Evolutionary conservation across 139 green algal species (phyloP).

Genomic region (Chlorella sp.): DNA sequence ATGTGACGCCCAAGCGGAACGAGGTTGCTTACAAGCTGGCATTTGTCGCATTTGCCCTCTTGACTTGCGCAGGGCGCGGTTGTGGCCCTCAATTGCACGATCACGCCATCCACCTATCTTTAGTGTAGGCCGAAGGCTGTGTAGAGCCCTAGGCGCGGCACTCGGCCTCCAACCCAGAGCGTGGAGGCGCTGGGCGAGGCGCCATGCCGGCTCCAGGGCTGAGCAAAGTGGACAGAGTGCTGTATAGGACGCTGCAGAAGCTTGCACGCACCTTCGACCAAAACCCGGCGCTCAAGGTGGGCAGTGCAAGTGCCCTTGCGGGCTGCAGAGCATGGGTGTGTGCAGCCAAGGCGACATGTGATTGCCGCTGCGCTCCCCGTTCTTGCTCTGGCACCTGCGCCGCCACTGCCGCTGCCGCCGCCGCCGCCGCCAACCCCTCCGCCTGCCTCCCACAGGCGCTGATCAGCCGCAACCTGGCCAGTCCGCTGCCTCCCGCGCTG

Average conservation of each 20-base stretch:
- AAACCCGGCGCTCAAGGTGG: background rate
- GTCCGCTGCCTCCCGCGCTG: conserved; percentile 5
- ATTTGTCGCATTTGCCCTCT: too few species aligned
- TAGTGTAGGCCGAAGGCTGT: too few species aligned
- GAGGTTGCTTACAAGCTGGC: too few species aligned
- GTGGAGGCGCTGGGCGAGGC: too few species aligned
- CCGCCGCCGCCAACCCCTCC: background rate
- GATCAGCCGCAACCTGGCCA: conserved; percentile 11
- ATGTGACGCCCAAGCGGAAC: too few species aligned
- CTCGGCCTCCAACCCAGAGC: too few species aligned
- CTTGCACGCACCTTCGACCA: background rate
- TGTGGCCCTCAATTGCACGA: too few species aligned
- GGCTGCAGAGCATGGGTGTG: background rate
- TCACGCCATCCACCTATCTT: too few species aligned
- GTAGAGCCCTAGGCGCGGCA: too few species aligned
- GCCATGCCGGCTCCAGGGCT: too few species aligned
- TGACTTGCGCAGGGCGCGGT: too few species aligned
- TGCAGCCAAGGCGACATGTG: too few species aligned
- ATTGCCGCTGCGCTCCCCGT: background rate
- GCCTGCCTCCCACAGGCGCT: conserved; percentile 1
- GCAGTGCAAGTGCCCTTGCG: background rate
- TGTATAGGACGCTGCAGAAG: background rate
- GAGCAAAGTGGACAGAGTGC: background rate
- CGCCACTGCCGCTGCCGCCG: background rate
- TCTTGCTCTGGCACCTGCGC: background rate